Conservation (phyloP, 192 early-diverging fungal genomes). For the Dispira simplex region DNA sequence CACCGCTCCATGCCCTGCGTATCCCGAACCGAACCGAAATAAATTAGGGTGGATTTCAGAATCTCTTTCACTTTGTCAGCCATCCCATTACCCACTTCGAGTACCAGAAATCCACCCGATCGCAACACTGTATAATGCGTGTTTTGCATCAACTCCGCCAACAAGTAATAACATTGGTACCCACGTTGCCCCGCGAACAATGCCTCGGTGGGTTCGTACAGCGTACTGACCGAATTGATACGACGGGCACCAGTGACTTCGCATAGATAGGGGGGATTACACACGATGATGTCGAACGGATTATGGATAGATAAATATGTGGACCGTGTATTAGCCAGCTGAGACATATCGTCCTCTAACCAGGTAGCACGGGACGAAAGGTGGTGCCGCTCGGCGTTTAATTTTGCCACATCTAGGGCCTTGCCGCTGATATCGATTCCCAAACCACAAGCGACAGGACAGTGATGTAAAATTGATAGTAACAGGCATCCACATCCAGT, state of each 20-base stretch:
- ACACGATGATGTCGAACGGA: constrained; percentile 43
- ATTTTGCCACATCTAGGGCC: constrained; percentile 32
- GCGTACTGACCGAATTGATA: constrained; percentile 20
- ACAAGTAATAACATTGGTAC: constrained; percentile 36
- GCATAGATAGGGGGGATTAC: constrained; percentile 61
- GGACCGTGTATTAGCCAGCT: constrained; percentile 17
- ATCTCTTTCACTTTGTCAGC: background rate
- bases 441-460: constrained; percentile 23
- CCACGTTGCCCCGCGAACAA: constrained; percentile 45
- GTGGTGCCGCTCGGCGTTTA: constrained; percentile 26
- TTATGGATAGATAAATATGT: constrained; percentile 10
- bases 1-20: constrained; percentile 7
- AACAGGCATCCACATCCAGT: constrained; percentile 61
- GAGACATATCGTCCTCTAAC: constrained; percentile 25
- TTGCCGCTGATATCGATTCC: constrained; percentile 47
- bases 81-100: constrained; percentile 9
- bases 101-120: background rate
- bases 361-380: constrained; percentile 21
- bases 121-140: background rate
- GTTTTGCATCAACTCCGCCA: background rate
- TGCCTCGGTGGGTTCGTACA: constrained; percentile 45
- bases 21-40: background rate
- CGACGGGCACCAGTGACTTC: constrained; percentile 17
- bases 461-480: constrained; percentile 31
- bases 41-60: background rate